phyloP scores from a whole-genome alignment of 352 stramenopile species.

The Pythium sukuiense region DNA sequence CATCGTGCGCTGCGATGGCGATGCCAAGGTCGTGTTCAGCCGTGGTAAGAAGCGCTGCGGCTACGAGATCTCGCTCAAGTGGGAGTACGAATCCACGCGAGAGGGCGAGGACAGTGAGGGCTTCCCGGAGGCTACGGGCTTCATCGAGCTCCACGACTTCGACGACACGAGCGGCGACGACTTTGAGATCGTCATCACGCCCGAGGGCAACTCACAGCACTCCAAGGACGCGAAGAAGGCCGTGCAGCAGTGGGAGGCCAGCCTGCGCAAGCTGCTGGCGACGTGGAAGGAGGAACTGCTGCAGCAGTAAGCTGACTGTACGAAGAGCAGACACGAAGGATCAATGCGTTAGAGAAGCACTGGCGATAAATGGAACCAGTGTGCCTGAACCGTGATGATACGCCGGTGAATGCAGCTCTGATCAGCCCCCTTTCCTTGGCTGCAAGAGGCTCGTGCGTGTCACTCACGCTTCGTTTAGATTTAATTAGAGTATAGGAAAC shows the following conservation, averaged over 20 bases:
- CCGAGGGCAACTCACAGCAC: slow-evolving; percentile 45
- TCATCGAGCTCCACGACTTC: slow-evolving; percentile 84
- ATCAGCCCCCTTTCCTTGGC: too few species aligned
- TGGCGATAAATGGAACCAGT: neutral
- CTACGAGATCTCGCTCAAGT: slow-evolving; percentile 84
- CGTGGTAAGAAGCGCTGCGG: slow-evolving; percentile 85
- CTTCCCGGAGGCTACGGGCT: slow-evolving; percentile 49
- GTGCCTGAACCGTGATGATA: neutral
- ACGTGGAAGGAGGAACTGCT: slow-evolving; percentile 78
- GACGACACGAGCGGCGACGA: slow-evolving; percentile 84
- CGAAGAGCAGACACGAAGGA: neutral
- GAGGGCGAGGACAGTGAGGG: slow-evolving; percentile 39
- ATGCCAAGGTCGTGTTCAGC: slow-evolving; percentile 86
- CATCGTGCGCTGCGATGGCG: slow-evolving; percentile 71
- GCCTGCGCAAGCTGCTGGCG: slow-evolving; percentile 67
- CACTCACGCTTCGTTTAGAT: too few species aligned
- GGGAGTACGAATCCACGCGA: slow-evolving; percentile 57
- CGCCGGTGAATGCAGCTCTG: too few species aligned
- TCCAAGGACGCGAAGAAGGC: slow-evolving; percentile 55
- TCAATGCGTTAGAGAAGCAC: neutral
- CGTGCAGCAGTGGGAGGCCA: slow-evolving; percentile 53
- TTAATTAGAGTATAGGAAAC: too few species aligned
- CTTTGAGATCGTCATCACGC: slow-evolving; percentile 68
- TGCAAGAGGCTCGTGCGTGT: too few species aligned
- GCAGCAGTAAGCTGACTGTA: slow-evolving; percentile 49